These are phyloP conservation scores for Chenopodium formosanum DNA, from an alignment of 148 eudicot species.

Conservation along the genomic window DNA sequence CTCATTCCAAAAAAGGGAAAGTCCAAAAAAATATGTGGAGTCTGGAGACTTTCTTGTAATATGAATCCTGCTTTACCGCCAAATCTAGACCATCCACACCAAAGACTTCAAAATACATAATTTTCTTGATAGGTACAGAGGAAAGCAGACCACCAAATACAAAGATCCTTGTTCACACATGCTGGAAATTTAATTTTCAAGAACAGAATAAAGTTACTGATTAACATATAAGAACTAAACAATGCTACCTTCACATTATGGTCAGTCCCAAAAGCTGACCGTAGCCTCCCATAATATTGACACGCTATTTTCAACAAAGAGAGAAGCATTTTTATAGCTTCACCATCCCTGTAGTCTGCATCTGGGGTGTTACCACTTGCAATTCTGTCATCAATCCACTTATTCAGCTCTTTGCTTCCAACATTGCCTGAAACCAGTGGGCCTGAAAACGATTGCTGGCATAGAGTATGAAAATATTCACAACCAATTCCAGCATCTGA, in stretches of 20 bases:
- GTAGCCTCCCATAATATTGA: slow-evolving; percentile 77
- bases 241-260: slow-evolving; percentile 26
- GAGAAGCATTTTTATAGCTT: slow-evolving; percentile 55
- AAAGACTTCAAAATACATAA: neutral
- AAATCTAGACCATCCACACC: neutral
- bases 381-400: slow-evolving; percentile 81
- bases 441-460: slow-evolving; percentile 60
- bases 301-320: slow-evolving; percentile 76
- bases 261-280: slow-evolving; percentile 66
- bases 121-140: neutral
- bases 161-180: neutral
- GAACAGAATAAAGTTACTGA: neutral
- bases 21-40: too few relatives aligned
- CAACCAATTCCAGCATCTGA: slow-evolving; percentile 35
- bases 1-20: neutral
- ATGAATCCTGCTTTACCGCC: neutral
- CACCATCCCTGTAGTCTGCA: slow-evolving; percentile 38
- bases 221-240: neutral
- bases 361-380: slow-evolving; percentile 34
- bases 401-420: slow-evolving; percentile 69
- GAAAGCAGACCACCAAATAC: neutral
- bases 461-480: slow-evolving; percentile 53
- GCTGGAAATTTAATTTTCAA: neutral
- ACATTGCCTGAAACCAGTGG: slow-evolving; percentile 75
- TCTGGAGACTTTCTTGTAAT: neutral